Percentiles rank a stretch among this genome's conserved stretches.
Evolutionary conservation across 352 stramenopile species (phyloP).

Genomic region (Globisporangium splendens): DNA sequence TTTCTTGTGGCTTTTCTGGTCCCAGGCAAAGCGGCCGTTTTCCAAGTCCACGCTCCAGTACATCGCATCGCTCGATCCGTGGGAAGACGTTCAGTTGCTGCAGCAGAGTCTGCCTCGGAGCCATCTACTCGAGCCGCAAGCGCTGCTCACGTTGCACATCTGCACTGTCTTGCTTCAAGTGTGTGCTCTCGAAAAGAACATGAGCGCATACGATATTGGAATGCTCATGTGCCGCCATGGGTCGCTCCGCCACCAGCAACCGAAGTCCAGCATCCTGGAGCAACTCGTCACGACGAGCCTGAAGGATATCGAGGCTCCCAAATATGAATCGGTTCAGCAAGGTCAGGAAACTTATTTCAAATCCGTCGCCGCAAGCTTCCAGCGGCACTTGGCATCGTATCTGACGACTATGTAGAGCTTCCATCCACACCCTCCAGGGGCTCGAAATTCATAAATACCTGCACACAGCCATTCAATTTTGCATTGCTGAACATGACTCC

Average conservation of each 20-base stretch:
- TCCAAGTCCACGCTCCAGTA: constrained; percentile 19
- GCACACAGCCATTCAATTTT: no score
- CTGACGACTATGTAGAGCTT: background rate
- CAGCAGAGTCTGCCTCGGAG: constrained; percentile 16
- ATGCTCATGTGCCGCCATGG: constrained; percentile 52
- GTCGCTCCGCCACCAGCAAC: constrained; percentile 21
- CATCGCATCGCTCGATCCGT: constrained; percentile 37
- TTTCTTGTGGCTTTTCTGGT: constrained; percentile 71
- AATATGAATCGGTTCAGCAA: no score
- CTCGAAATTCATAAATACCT: no score
- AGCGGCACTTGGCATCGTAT: background rate
- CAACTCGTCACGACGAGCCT: constrained; percentile 19
- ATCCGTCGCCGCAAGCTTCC: constrained; percentile 5
- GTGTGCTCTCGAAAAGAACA: constrained; percentile 34
- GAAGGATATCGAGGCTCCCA: constrained; percentile 7
- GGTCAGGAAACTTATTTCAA: constrained; percentile 6
- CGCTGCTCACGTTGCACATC: constrained; percentile 41
- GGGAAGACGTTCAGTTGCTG: constrained; percentile 31
- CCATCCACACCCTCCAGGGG: no score
- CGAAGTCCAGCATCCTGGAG: constrained; percentile 36
- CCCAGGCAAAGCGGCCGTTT: constrained; percentile 56
- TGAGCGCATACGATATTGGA: constrained; percentile 54
- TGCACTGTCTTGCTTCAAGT: constrained; percentile 51
- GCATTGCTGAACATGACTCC: no score
- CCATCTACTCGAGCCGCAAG: constrained; percentile 32